Base-by-base conservation (phyloP, 2,329 filamentous ascomycete genomes). In the Colletotrichum godetiae region DNA sequence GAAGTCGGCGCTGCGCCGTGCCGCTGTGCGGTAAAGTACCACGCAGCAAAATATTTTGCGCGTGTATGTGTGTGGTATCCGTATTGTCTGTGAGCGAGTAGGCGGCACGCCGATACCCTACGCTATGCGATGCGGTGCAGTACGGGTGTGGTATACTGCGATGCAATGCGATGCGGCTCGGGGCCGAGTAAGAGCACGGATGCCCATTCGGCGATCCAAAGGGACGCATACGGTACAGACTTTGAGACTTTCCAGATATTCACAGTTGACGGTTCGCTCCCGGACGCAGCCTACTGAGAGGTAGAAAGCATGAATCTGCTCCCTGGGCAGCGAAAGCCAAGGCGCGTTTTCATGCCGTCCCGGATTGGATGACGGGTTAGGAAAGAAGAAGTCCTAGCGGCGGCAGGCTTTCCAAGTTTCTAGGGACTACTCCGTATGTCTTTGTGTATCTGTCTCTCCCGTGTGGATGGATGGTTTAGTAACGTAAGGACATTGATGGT, bases 121-220 rank as follows among this genome's bases (percentile, higher is more conserved):
- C 35, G 53, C 24, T 6, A 42, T 46, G 35, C 27, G 12, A 60
- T 66, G 33, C 52, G 15, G 33, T 29, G 27, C 27, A 29, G 27
- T 29, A 33, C 3, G 35, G 46, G 27, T 29, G 37, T 42, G 37
- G 37, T 42, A 8, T 42, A 42, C 37, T 42, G 37, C 37, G 37
- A 42, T 42, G 37, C 6, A 6, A 42, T 60, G 64, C 64, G 53
- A 60, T 67, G 37, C 42, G 64, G 64, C 31, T 35, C 64, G 64
- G 56, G 13, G 64, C 64, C 55, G 53, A 46, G 7, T 31, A 29
- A 29, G 22, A 29, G 27, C 27, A 53, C 37, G 19, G 24, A 33
- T 60, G 13, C 56, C 64, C 53, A 67, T 67, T 60, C 42, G 60
- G n/a, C 60, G 27, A 33, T 42, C 37, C 37, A 19, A 33, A 24